Percentiles rank a stretch among this genome's conserved stretches.
Evolutionary conservation across 805 yeast species (phyloP).

Genomic region (Yamadazyma sp.): DNA sequence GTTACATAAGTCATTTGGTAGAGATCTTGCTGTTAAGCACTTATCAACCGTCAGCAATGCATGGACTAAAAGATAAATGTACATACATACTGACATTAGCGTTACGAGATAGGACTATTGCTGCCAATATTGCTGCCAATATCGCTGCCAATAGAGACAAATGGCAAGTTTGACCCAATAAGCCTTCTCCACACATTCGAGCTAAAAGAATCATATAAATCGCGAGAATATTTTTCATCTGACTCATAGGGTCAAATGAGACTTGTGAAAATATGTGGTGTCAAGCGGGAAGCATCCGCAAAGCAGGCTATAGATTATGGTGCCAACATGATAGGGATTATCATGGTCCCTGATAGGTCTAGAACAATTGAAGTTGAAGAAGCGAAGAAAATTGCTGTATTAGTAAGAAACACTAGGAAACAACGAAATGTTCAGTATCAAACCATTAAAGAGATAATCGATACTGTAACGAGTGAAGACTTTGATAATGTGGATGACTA

Average conservation of each 20-base stretch:
- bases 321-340: slow-evolving; percentile 79
- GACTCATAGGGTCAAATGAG: slow-evolving; percentile 13
- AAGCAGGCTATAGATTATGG: slow-evolving; percentile 64
- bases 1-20: no score
- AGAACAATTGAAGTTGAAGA: slow-evolving; percentile 55
- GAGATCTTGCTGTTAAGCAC: no score
- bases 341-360: slow-evolving; percentile 77
- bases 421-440: slow-evolving; percentile 18
- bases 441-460: slow-evolving; percentile 20
- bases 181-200: neutral
- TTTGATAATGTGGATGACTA: slow-evolving; percentile 25
- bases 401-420: slow-evolving; percentile 27
- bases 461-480: slow-evolving; percentile 14
- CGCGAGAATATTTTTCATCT: slow-evolving; percentile 6
- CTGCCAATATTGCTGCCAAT: no score
- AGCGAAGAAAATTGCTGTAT: slow-evolving; percentile 27
- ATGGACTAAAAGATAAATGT: no score
- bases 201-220: neutral
- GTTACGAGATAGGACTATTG: no score
- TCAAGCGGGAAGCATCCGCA: slow-evolving; percentile 69
- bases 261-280: slow-evolving; percentile 85
- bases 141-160: no score
- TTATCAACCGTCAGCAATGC: no score
- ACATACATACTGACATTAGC: no score
- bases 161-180: no score